A percentile compares a stretch with the other conserved stretches of the same genome.
These are phyloP conservation scores for Phyllosticta citribraziliensis DNA, from an alignment of 2,329 filamentous ascomycete species.

Conservation along the genomic window DNA sequence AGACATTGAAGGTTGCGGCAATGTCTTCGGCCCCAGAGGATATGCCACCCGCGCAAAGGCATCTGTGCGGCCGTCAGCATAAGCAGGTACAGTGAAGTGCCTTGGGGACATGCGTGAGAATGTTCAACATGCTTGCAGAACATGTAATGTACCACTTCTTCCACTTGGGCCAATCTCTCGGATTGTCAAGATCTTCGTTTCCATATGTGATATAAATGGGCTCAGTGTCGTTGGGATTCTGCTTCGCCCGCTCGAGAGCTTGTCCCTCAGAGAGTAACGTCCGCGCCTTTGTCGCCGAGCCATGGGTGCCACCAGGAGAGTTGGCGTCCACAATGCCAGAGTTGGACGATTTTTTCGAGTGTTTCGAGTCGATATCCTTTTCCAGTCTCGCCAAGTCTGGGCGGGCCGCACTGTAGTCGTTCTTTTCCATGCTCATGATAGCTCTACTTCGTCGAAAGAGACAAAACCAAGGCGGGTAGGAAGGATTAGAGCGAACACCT, in stretches of 20 bases:
- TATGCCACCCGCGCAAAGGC: conserved; percentile 8
- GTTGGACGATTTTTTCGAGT: not conserved
- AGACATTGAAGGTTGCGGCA: not conserved
- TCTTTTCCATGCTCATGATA: not conserved
- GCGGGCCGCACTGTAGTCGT: not conserved
- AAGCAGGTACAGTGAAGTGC: not conserved
- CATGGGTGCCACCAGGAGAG: not conserved
- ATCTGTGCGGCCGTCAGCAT: not conserved
- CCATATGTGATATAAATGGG: conserved; percentile 17
- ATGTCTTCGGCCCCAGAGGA: conserved; percentile 5
- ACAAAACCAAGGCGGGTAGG: not conserved
- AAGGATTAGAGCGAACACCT: not conserved
- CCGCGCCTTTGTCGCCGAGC: not conserved
- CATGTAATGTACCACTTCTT: conserved; percentile 34
- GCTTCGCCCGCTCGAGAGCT: conserved; percentile 12
- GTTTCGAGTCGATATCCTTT: conserved; percentile 6
- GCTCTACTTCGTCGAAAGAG: not conserved
- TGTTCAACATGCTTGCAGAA: conserved; percentile 28
- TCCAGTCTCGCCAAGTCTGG: not conserved
- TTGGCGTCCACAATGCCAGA: not conserved
- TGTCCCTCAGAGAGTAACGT: conserved; percentile 14
- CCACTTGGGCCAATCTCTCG: conserved; percentile 30
- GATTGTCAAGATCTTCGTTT: conserved; percentile 24
- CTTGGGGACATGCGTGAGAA: conserved; percentile 8
- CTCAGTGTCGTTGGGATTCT: conserved; percentile 13